Evolutionary conservation across 1,284 basidiomycete genomes (phyloP).

Genomic region (Pseudozyma tsukubaensis): DNA sequence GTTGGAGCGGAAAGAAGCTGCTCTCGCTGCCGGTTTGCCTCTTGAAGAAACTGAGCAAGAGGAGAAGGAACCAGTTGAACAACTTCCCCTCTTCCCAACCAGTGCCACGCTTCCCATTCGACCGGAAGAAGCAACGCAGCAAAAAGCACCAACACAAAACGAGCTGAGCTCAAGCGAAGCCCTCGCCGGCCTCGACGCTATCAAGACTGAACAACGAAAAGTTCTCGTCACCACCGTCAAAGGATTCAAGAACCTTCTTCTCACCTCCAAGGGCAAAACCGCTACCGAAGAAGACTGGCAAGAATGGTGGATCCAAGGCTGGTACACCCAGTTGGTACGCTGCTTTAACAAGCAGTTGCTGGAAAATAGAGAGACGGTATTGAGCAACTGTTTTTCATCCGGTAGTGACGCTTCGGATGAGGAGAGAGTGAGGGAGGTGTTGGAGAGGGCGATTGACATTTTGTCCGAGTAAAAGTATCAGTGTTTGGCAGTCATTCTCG

Average conservation of each 20-base stretch:
- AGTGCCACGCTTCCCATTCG: constrained; percentile 33
- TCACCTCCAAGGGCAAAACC: constrained; percentile 3
- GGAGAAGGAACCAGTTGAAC: constrained; percentile 13
- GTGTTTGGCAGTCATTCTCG: too few species aligned
- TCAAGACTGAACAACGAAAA: constrained; percentile 64
- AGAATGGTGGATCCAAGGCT: constrained; percentile 61
- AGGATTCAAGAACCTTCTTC: constrained; percentile 47
- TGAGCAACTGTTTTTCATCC: constrained; percentile 50
- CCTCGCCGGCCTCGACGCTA: constrained; percentile 52
- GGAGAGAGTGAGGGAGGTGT: constrained; percentile 4
- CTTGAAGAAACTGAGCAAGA: constrained; percentile 8
- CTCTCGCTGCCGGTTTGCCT: constrained; percentile 38
- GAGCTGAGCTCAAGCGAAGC: constrained; percentile 47
- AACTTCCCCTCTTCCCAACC: constrained; percentile 52
- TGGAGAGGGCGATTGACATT: constrained; percentile 39
- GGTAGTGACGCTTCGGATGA: not conserved
- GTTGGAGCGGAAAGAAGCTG: constrained; percentile 46
- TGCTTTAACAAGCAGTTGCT: constrained; percentile 51
- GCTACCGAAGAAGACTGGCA: constrained; percentile 34
- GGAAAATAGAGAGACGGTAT: constrained; percentile 52
- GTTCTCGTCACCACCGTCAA: constrained; percentile 54
- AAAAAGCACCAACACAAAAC: not conserved
- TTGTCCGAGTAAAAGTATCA: constrained; percentile 41
- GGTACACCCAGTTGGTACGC: constrained; percentile 55
- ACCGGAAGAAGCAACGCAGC: constrained; percentile 17